These are phyloP conservation scores for Macrophomina pseudophaseolina DNA, from an alignment of 2,329 filamentous ascomycete species.

Conservation along the genomic window DNA sequence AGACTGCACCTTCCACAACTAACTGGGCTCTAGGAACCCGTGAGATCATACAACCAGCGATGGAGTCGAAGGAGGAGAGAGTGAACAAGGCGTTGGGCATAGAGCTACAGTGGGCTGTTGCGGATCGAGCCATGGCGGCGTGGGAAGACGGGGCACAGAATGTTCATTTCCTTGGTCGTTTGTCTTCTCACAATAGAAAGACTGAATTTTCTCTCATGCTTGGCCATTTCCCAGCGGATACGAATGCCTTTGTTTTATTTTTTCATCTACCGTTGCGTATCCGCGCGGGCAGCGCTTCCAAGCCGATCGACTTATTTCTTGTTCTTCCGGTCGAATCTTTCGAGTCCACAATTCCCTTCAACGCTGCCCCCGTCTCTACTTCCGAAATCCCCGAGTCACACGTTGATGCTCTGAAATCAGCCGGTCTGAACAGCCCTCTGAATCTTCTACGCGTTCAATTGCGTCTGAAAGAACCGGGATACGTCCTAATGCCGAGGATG, in stretches of 20 bases:
- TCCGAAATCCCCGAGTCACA: slow-evolving; percentile 3
- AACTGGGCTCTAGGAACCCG: not conserved
- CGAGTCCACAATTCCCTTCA: not conserved
- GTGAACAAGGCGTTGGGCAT: slow-evolving; percentile 5
- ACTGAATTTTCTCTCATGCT: slow-evolving; percentile 20
- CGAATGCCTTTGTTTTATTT: slow-evolving; percentile 4
- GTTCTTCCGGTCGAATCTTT: slow-evolving; percentile 3
- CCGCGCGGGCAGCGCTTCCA: slow-evolving; percentile 4
- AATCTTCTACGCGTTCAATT: not conserved
- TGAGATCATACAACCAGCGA: not conserved
- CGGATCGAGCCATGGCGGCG: slow-evolving; percentile 2
- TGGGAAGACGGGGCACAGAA: slow-evolving; percentile 7
- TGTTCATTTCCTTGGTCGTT: slow-evolving; percentile 16
- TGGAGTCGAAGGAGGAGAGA: slow-evolving; percentile 2
- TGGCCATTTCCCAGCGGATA: slow-evolving; percentile 7
- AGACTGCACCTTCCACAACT: not conserved
- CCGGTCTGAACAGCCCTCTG: not conserved
- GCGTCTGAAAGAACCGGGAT: not conserved
- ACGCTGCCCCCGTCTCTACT: not conserved
- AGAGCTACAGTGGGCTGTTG: slow-evolving; percentile 1
- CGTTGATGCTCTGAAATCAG: not conserved
- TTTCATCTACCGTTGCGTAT: slow-evolving; percentile 9
- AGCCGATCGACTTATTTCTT: slow-evolving; percentile 9
- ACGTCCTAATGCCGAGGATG: slow-evolving; percentile 16
- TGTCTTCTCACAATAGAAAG: slow-evolving; percentile 24